phyloP scores from a whole-genome alignment of 805 yeast species.

The Cyberlindnera misumaiensis region DNA sequence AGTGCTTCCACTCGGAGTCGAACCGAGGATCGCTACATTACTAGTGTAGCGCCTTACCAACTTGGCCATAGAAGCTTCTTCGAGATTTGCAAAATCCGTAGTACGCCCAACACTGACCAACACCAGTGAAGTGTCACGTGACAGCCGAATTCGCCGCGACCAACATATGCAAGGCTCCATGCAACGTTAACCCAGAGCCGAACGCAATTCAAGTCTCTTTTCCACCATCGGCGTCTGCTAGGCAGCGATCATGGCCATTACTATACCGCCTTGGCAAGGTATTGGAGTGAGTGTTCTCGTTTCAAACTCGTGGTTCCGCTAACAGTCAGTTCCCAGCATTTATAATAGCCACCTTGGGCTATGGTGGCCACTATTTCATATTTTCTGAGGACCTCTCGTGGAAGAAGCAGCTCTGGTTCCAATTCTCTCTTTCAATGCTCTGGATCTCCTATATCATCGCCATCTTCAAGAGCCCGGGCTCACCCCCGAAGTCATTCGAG shows the following conservation, averaged over 20 bases:
- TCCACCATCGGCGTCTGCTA: no score
- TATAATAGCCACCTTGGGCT: slow-evolving; percentile 53
- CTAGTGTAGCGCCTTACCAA: slow-evolving; percentile 82
- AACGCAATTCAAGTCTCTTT: no score
- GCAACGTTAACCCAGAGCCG: not conserved
- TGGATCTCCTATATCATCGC: slow-evolving; percentile 78
- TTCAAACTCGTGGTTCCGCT: not conserved
- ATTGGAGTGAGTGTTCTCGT: slow-evolving; percentile 11
- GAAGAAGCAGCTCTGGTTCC: slow-evolving; percentile 38
- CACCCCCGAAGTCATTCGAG: slow-evolving; percentile 45
- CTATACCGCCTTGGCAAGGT: slow-evolving; percentile 16
- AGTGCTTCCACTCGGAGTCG: slow-evolving; percentile 64
- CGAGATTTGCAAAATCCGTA: no score
- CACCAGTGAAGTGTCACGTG: no score
- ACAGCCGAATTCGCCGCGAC: no score
- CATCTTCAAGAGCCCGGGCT: slow-evolving; percentile 59
- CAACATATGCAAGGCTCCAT: no score
- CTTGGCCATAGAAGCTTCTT: slow-evolving; percentile 45
- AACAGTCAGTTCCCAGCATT: slow-evolving; percentile 52
- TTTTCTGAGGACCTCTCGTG: slow-evolving; percentile 36
- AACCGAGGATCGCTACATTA: slow-evolving; percentile 78
- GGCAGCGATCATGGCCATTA: slow-evolving; percentile 1
- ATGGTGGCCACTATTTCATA: slow-evolving; percentile 54
- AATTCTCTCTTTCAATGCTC: slow-evolving; percentile 42
- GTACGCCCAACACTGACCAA: no score